Percentiles rank a stretch among this genome's conserved stretches.
Evolutionary conservation across 345 rosid genomes (phyloP).

Genomic region (Pugionium dolabratum): DNA sequence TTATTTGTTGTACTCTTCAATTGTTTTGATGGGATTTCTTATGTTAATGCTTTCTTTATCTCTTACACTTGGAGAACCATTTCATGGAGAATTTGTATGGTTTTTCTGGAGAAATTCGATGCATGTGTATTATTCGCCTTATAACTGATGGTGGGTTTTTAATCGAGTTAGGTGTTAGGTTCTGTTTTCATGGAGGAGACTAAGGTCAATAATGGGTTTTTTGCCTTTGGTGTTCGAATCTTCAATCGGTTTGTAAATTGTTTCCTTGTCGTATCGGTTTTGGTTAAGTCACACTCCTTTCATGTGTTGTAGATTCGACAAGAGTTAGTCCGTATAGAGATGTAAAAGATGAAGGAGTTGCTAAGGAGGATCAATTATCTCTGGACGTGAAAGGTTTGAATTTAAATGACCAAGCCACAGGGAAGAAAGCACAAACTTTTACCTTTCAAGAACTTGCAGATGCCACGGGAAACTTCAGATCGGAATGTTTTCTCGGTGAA

Average conservation of each 20-base stretch:
- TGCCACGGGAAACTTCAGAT: conserved; percentile 65
- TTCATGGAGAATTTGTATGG: neutral
- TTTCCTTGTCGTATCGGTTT: conserved; percentile 9
- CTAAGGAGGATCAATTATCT: conserved; percentile 50
- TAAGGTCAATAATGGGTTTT: neutral
- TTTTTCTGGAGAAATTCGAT: conserved; percentile 5
- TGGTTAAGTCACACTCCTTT: conserved; percentile 10
- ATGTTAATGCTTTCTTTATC: conserved; percentile 6
- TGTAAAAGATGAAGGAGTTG: conserved; percentile 43
- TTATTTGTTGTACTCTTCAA: neutral
- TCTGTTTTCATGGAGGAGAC: conserved; percentile 27
- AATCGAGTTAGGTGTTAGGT: conserved; percentile 24
- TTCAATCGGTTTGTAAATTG: neutral
- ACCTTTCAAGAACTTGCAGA: conserved; percentile 58
- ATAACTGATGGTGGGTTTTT: conserved; percentile 7
- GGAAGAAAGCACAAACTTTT: conserved; percentile 40
- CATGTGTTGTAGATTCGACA: conserved; percentile 46
- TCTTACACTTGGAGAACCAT: conserved; percentile 14
- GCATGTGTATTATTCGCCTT: conserved; percentile 35
- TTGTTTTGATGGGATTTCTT: neutral
- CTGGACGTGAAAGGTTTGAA: conserved; percentile 53
- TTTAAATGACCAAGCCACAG: conserved; percentile 48
- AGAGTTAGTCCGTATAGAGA: conserved; percentile 48
- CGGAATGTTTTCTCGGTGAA: conserved; percentile 73
- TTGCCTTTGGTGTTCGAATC: neutral